A percentile compares a stretch with the other conserved stretches of the same genome.
Conservation (phyloP, 176 grass and related monocot species). For the Poa pratensis region DNA sequence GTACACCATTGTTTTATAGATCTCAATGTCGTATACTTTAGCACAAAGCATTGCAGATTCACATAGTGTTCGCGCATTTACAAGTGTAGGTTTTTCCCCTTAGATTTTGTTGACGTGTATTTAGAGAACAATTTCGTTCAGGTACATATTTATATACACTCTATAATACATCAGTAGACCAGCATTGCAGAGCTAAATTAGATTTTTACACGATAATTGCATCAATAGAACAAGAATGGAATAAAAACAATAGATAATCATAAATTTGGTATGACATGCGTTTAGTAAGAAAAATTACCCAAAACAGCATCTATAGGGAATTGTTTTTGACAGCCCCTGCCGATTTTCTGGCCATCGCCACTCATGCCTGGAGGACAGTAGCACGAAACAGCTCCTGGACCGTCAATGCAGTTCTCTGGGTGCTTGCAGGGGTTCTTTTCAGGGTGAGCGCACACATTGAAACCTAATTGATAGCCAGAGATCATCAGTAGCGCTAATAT, state of each 20-base stretch:
- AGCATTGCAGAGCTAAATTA: not conserved
- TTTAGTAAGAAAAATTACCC: slow-evolving; percentile 21
- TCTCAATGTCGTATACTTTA: too few species aligned
- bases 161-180: not conserved
- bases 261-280: not conserved
- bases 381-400: not conserved
- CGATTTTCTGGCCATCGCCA: not conserved
- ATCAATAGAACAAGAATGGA: too few species aligned
- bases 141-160: too few species aligned
- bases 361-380: not conserved
- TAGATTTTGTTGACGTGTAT: too few species aligned
- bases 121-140: too few species aligned
- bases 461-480: slow-evolving; percentile 25
- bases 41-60: not conserved
- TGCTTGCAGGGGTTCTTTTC: slow-evolving; percentile 33
- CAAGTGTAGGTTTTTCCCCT: too few species aligned
- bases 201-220: not conserved
- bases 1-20: too few species aligned
- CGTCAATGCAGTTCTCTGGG: not conserved
- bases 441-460: not conserved
- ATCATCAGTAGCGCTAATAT: not conserved
- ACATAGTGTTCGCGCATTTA: not conserved
- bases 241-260: not conserved
- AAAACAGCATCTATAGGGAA: not conserved
- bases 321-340: slow-evolving; percentile 17